Evolutionary conservation across 164 flowering plant species (phyloP), one percentile per base, ranked within the genome.

Genomic region (Buxus sempervirens): DNA sequence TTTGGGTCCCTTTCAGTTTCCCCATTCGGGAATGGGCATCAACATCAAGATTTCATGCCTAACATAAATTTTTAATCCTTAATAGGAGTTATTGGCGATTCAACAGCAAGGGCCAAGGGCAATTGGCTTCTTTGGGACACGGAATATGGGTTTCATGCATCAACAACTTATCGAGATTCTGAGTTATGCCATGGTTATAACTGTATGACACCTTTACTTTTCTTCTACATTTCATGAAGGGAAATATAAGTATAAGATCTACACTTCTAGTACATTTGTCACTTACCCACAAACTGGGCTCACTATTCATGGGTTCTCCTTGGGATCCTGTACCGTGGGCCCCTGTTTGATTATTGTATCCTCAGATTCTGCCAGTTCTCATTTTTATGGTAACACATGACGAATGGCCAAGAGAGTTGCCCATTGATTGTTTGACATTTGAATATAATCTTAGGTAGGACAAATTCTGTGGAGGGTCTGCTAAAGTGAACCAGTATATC

Each of bases 121-220:
- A 68, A 95, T 95, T 73, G 99, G 99, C 10, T 95, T 95, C 65
- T 95, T 95, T 79, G 99, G 99, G 69, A 95, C 99, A 13, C 78
- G 99, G 70, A 95, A 95, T 75, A 95, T 92, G 97, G 96, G 94
- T 23, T 94, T 94, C 81, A 84, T 90, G 96, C 98, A 94, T 79
- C 98, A 94, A 73, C 86, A 94, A 72, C 97, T 94, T 22, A 91
- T 94, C 68, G 98, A 95, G 84, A 93, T 95, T 76, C 94, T 95
- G 62, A 95, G 99, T 82, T 95, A 95, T 77, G 99, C 99, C 22
- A 83, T 95, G 90, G 91, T 95, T 69, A 95, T 95, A 70, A 92
- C 99, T 63, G 99, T 95, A 90, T 78, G 86, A 59, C 64, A 53
- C 75, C 65, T 26, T 48, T 57, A 51, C 73, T 69, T 68, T 21